These are phyloP conservation scores for Suillus placidus DNA, from an alignment of 768 basidiomycete species.

Conservation along the genomic window DNA sequence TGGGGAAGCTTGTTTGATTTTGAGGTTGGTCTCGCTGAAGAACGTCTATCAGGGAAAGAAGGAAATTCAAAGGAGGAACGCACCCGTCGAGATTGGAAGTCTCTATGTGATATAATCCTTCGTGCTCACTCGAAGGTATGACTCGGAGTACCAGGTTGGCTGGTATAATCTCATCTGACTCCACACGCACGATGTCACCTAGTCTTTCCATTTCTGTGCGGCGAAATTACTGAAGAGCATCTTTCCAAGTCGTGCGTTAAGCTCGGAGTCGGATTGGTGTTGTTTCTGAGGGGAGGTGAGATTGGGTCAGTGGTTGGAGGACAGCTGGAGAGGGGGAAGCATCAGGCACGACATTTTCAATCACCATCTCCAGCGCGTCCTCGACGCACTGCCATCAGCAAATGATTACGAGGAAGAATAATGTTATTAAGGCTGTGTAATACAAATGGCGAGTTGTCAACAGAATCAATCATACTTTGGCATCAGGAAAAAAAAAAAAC, in stretches of 20 bases:
- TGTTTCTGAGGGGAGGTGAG: conserved; percentile 69
- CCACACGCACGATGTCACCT: conserved; percentile 90
- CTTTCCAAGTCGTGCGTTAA: conserved; percentile 83
- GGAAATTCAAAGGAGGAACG: conserved; percentile 15
- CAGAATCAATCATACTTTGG: too few relatives aligned
- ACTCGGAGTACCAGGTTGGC: conserved; percentile 78
- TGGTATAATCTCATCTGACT: conserved; percentile 92
- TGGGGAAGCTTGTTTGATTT: conserved; percentile 94
- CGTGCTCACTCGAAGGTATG: conserved; percentile 89
- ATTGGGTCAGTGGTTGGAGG: background rate
- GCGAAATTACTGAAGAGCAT: conserved; percentile 73
- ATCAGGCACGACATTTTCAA: too few relatives aligned
- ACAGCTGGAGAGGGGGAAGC: too few relatives aligned
- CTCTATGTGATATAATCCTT: conserved; percentile 96
- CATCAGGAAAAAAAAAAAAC: too few relatives aligned
- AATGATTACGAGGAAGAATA: too few relatives aligned
- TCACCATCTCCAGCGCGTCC: too few relatives aligned
- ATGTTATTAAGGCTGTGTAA: too few relatives aligned
- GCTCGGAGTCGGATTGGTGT: conserved; percentile 90
- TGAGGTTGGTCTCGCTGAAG: conserved; percentile 91
- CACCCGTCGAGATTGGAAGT: conserved; percentile 98
- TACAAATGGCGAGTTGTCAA: too few relatives aligned
- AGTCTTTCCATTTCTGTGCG: conserved; percentile 86
- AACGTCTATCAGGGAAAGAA: background rate
- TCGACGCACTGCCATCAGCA: too few relatives aligned